Evolutionary conservation across 352 stramenopile genomes (phyloP).

Genomic region (Phytopythium mirpurense): DNA sequence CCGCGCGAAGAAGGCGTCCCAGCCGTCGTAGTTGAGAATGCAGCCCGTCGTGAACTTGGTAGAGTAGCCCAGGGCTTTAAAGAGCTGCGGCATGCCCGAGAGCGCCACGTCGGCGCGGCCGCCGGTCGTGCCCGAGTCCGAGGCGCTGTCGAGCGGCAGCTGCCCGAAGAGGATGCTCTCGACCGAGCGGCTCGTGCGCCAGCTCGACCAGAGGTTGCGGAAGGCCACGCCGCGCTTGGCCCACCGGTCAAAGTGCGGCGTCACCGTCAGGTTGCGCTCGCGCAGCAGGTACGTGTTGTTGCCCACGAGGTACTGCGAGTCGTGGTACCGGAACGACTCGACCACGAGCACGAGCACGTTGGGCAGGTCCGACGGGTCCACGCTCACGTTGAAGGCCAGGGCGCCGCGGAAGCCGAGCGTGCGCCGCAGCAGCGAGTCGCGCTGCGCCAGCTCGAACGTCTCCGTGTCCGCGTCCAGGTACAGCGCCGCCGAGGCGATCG

Average conservation of each 20-base stretch:
- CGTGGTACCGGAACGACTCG: slow-evolving; percentile 49
- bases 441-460: slow-evolving; percentile 9
- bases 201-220: slow-evolving; percentile 58
- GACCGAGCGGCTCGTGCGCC: slow-evolving; percentile 48
- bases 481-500: slow-evolving; percentile 7
- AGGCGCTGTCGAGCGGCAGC: slow-evolving; percentile 32
- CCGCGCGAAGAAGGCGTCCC: slow-evolving; percentile 35
- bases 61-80: slow-evolving; percentile 46
- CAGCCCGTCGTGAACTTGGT: slow-evolving; percentile 45
- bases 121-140: slow-evolving; percentile 26
- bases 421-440: slow-evolving; percentile 28
- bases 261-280: slow-evolving; percentile 35
- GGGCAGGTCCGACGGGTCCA: slow-evolving; percentile 25
- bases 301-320: slow-evolving; percentile 43
- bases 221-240: slow-evolving; percentile 43
- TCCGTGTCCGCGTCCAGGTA: slow-evolving; percentile 18
- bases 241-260: slow-evolving; percentile 44
- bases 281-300: slow-evolving; percentile 31
- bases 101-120: slow-evolving; percentile 23
- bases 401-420: slow-evolving; percentile 35
- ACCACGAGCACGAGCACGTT: slow-evolving; percentile 54
- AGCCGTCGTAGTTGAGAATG: slow-evolving; percentile 39
- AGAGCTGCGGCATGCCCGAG: slow-evolving; percentile 40
- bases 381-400: slow-evolving; percentile 34
- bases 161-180: slow-evolving; percentile 53